Base-by-base conservation (phyloP, 306 rosid species). In the Pyrus betulifolia region DNA sequence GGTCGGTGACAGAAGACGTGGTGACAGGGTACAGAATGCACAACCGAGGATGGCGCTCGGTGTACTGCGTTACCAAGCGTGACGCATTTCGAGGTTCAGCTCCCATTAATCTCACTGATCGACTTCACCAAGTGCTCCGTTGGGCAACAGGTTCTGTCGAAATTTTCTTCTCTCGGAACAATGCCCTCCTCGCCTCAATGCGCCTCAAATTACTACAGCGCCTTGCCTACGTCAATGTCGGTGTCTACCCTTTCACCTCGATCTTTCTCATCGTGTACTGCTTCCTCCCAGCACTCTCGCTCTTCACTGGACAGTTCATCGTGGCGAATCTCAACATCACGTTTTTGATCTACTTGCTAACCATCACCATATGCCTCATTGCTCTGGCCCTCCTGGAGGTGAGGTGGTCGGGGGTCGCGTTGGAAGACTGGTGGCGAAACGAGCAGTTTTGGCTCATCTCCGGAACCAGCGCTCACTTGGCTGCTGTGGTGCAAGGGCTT, bases 81-180 rank as follows among this genome's bases (percentile, higher is more conserved):
- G 88, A 87, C 2, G 88, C 90, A 7, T 87, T 87, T 30, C 86
- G 86, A 1, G 88, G 90, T 8, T 84, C 90, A 13, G 90, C 90
- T 63, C 88, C 90, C 3, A 87, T 87, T 69, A 87, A 87, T 74
- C 90, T 84, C 65, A 87, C 88, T 0, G 90, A 87, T 74, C 68
- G 90, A 14, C 90, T 87, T 45, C 90, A 87, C 78, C 90, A 87
- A 62, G 90, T 87, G 79, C 86, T 87, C 17, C 83, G 88, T 0
- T 87, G 90, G 90, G 86, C 90, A 4, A 87, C 90, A 0, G 88
- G 90, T 49, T 87, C 88, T 0, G 90, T 84, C 35, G 90, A 87
- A 76, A 87, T 87, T 44, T 87, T 87, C 80, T 87, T 84, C 88
- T 87, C 88, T 0, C 76, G 82, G 62, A 87, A 87, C 82, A 87